Evolutionary conservation across 441 rosid species (phyloP).

Genomic region (Bocquillonia castaneifolia): DNA sequence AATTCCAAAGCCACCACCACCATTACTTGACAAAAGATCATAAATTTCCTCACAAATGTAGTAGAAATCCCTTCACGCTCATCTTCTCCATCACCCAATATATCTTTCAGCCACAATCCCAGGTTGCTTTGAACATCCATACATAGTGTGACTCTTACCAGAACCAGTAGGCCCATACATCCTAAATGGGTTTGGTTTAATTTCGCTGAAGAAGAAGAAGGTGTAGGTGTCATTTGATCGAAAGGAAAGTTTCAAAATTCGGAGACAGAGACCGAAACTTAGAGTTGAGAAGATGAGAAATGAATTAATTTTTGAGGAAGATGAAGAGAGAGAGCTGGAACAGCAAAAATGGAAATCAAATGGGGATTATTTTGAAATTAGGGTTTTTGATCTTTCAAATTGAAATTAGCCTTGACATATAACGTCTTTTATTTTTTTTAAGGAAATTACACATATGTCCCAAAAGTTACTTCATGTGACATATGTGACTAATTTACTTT

Average conservation of each 20-base stretch:
- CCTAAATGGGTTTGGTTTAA: slow-evolving; percentile 44
- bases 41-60: slow-evolving; percentile 82
- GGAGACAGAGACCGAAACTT: neutral
- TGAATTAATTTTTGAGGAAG: neutral
- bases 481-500: no score
- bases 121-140: slow-evolving; percentile 75
- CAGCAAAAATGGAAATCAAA: slow-evolving; percentile 18
- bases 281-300: no score
- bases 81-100: slow-evolving; percentile 58
- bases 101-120: slow-evolving; percentile 77
- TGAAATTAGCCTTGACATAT: slow-evolving; percentile 45
- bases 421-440: slow-evolving; percentile 40
- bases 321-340: neutral
- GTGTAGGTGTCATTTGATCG: slow-evolving; percentile 68
- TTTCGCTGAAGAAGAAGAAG: slow-evolving; percentile 53
- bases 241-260: neutral
- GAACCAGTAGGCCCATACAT: slow-evolving; percentile 98
- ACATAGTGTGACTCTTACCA: slow-evolving; percentile 93
- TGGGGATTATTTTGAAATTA: neutral
- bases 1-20: slow-evolving; percentile 57
- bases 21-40: slow-evolving; percentile 67
- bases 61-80: slow-evolving; percentile 34
- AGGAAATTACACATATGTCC: no score
- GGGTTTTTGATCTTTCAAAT: slow-evolving; percentile 29
- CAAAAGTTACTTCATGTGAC: no score